A percentile compares a stretch with the other conserved stretches of the same genome.
These are phyloP conservation scores for Lecanicillium sp. DNA, from an alignment of 2,329 filamentous ascomycete species.

Conservation along the genomic window DNA sequence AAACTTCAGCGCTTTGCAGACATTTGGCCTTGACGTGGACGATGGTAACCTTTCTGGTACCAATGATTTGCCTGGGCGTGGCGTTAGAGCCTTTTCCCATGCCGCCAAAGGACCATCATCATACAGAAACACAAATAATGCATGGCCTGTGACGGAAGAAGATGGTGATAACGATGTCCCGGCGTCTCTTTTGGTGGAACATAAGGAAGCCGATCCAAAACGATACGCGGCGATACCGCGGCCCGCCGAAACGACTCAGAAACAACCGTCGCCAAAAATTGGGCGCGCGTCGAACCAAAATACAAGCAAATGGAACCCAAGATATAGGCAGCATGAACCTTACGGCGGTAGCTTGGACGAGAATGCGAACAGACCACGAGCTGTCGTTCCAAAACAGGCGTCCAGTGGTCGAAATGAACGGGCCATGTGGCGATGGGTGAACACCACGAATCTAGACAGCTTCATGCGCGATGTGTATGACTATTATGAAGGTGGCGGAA, in stretches of 20 bases:
- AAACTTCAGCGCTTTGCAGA: constrained; percentile 40
- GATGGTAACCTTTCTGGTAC: constrained; percentile 38
- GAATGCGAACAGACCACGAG: background rate
- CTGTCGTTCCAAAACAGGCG: constrained; percentile 23
- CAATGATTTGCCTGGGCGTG: constrained; percentile 17
- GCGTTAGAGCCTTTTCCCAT: background rate
- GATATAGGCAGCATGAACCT: constrained; percentile 36
- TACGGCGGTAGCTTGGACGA: constrained; percentile 25
- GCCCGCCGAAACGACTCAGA: no score
- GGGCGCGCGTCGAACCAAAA: no score
- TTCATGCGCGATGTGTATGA: constrained; percentile 81
- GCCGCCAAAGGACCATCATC: background rate
- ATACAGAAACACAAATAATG: background rate
- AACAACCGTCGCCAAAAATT: no score
- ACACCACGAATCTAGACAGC: constrained; percentile 79
- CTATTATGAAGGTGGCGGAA: constrained; percentile 75
- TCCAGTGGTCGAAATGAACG: constrained; percentile 41
- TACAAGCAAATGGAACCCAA: no score
- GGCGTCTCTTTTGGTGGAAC: constrained; percentile 53
- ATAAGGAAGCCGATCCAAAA: constrained; percentile 22
- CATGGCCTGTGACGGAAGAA: constrained; percentile 32
- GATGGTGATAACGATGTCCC: constrained; percentile 54
- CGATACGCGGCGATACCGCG: no score
- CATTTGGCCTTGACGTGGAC: constrained; percentile 34
- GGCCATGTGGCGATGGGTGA: constrained; percentile 89